Evolutionary conservation across 805 yeast genomes (phyloP).

Genomic region (Metschnikowia henanensis): DNA sequence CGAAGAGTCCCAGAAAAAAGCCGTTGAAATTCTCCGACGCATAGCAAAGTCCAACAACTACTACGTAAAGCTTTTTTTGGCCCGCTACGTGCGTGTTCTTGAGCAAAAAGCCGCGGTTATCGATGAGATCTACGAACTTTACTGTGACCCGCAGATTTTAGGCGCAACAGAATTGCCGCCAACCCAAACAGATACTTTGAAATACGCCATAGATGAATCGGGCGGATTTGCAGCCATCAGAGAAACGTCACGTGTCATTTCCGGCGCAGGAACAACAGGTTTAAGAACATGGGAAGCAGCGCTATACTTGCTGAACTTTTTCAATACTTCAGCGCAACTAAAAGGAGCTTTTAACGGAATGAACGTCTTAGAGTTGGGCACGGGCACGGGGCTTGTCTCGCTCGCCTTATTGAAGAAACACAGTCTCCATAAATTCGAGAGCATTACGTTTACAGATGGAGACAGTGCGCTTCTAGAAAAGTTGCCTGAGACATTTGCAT

Average conservation of each 20-base stretch:
- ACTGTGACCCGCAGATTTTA: slow-evolving; percentile 34
- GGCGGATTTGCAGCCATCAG: slow-evolving; percentile 34
- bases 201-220: slow-evolving; percentile 22
- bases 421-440: slow-evolving; percentile 16
- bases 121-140: slow-evolving; percentile 44
- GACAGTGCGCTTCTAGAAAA: slow-evolving; percentile 54
- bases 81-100: slow-evolving; percentile 36
- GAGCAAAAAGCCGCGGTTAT: slow-evolving; percentile 32
- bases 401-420: slow-evolving; percentile 38
- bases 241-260: slow-evolving; percentile 64
- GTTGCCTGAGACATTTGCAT: slow-evolving; percentile 41
- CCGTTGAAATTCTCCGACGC: slow-evolving; percentile 20
- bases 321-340: slow-evolving; percentile 24
- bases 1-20: slow-evolving; percentile 20
- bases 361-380: slow-evolving; percentile 70
- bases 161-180: slow-evolving; percentile 33
- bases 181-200: slow-evolving; percentile 39
- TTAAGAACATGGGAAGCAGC: slow-evolving; percentile 95
- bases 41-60: slow-evolving; percentile 44
- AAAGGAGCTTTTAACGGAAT: slow-evolving; percentile 19
- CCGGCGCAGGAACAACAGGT: slow-evolving; percentile 86
- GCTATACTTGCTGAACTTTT: slow-evolving; percentile 55
- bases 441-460: slow-evolving; percentile 64
- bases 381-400: slow-evolving; percentile 87
- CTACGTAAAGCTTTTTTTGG: slow-evolving; percentile 50